A percentile compares a stretch with the other conserved stretches of the same genome.
Conservation (phyloP, 306 rosid genomes). For the Fragaria vesca region DNA sequence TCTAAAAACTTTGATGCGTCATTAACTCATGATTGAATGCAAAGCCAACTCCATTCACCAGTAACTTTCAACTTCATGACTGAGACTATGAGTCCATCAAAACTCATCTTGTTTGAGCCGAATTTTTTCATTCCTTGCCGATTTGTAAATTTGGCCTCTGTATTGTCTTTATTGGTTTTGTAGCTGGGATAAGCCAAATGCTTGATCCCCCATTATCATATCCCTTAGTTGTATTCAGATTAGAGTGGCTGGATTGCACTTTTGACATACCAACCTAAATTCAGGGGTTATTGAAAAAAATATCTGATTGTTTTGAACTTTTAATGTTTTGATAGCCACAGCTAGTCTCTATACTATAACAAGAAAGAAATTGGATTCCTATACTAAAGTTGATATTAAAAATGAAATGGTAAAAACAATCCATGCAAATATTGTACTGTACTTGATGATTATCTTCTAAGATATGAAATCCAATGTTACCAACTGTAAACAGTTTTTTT, state of each 20-base stretch:
- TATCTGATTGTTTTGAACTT: not conserved
- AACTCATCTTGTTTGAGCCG: not conserved
- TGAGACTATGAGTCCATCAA: not conserved
- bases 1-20: not conserved
- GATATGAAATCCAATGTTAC: not conserved
- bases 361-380: not conserved
- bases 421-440: not conserved
- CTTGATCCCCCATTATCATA: not conserved
- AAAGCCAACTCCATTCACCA: not conserved
- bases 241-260: not conserved
- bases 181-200: not conserved
- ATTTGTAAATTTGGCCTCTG: not conserved
- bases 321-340: not conserved
- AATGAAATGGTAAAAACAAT: not conserved
- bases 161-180: too few relatives aligned
- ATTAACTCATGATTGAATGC: not conserved
- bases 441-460: not conserved
- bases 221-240: not conserved
- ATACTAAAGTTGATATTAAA: not conserved
- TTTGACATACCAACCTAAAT: not conserved
- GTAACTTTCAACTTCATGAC: not conserved
- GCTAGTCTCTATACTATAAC: not conserved
- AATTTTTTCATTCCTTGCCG: not conserved
- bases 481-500: too few relatives aligned
- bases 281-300: not conserved